Base-by-base conservation (phyloP, 75 land plant genomes). In the Adiantum capillusveneris region DNA sequence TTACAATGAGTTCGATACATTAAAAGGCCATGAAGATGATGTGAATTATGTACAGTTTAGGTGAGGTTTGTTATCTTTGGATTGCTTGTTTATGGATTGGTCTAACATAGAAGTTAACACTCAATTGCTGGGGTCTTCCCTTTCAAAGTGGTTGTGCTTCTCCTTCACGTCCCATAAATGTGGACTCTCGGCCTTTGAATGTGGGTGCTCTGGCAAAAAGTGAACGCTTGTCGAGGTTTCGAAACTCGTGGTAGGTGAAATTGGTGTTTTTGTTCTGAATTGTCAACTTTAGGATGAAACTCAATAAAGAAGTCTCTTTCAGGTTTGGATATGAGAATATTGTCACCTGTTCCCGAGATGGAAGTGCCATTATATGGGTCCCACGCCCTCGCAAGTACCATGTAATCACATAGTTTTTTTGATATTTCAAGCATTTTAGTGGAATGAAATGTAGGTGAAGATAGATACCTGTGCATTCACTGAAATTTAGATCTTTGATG, bases 41-140 rank as follows among this genome's bases (percentile, higher is more conserved):
- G 98, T 94, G 36, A 94, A 94, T 65, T 94, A 94, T 78, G 98
- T 94, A 27, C 98, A 94, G 43, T 94, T 94, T 51, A 94, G 98
- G 98, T 94, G 31, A 54, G 26, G 43, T 1, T 16, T 25, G 2
- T 25, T 7, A 3, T n/a, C 50, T 46, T 3, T 2, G 14, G 50
- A 9, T 5, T 34, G 7, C 17, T 6, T 53, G 25, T 25, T 53
- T 2, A 22, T 26, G 25, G 25, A 25, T 53, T 53, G 1, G 2
- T 24, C 13, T 53, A 22, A 22, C 28, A 46, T 46, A 2, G 25
- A 53, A 24, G 50, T 21, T 39, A 59, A 46, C 9, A 34, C 3
- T 34, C 9, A 34, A 7, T 16, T 24, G 65, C 26, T 76, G 24
- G n/a, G n/a, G n/a, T 72, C 48, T 72, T 25, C 1, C 42, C 26